Conservation (phyloP, 495 filamentous ascomycete genomes). For the Neurospora tetrasperma region DNA sequence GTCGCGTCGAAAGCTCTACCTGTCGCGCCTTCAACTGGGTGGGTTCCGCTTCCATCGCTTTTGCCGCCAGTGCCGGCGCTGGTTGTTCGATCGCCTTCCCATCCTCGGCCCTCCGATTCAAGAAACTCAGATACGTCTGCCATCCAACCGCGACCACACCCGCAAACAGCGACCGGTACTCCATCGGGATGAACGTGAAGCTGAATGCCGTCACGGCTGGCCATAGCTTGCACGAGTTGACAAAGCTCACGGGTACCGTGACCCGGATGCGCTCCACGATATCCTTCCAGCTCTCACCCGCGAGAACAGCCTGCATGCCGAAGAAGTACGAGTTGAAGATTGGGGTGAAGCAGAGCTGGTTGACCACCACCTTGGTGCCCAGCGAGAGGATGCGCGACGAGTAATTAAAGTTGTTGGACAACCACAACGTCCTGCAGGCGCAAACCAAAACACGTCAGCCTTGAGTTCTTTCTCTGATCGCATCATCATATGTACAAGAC, state of each 20-base stretch:
- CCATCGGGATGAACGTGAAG: conserved; percentile 70
- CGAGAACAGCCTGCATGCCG: conserved; percentile 59
- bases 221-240: conserved; percentile 84
- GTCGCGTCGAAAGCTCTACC: not conserved
- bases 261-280: conserved; percentile 58
- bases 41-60: not conserved
- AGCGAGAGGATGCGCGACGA: conserved; percentile 58
- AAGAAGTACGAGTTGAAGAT: conserved; percentile 91
- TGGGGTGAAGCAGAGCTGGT: conserved; percentile 75
- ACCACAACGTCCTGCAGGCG: conserved; percentile 63
- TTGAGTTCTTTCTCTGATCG: not conserved
- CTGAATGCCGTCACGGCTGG: conserved; percentile 79
- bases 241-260: conserved; percentile 65
- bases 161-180: conserved; percentile 71
- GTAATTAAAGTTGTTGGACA: conserved; percentile 74
- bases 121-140: conserved; percentile 80
- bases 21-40: not conserved
- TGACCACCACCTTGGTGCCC: conserved; percentile 65
- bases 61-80: not conserved
- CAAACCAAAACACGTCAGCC: not conserved
- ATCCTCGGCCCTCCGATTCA: conserved; percentile 64
- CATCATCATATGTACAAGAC: not conserved
- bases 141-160: conserved; percentile 73
- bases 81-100: not conserved
- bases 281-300: conserved; percentile 48